A percentile compares a stretch with the other conserved stretches of the same genome.
Evolutionary conservation across 202 grass and related monocot species (phyloP).

Genomic region (Zoysia matrella): DNA sequence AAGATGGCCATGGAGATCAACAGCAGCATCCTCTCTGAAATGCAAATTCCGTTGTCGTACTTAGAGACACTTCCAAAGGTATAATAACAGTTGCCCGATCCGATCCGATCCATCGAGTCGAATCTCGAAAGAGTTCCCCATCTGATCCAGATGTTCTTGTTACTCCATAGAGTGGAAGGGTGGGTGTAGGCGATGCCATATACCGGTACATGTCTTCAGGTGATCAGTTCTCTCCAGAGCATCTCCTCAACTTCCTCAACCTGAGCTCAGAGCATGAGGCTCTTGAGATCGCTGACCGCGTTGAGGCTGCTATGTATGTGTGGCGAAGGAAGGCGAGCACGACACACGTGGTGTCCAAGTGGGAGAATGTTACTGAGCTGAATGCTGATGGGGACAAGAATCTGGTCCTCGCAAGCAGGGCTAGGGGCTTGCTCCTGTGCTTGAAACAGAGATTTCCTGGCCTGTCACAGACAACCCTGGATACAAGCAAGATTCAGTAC

Average conservation of each 20-base stretch:
- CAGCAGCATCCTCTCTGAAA: conserved; percentile 73
- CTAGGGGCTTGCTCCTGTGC: conserved; percentile 69
- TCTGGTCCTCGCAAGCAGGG: conserved; percentile 69
- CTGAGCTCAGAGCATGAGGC: conserved; percentile 85
- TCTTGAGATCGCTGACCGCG: conserved; percentile 79
- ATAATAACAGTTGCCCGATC: conserved; percentile 1
- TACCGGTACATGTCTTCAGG: conserved; percentile 80
- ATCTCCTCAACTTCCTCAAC: conserved; percentile 77
- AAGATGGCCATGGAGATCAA: conserved; percentile 98
- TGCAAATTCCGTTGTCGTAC: conserved; percentile 82
- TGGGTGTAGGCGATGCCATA: conserved; percentile 72
- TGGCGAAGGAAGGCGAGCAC: conserved; percentile 78
- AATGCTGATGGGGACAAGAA: conserved; percentile 81
- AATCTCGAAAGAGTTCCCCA: neutral
- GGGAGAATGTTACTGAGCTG: conserved; percentile 73
- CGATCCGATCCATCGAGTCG: conserved; percentile 12
- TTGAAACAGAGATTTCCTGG: conserved; percentile 92
- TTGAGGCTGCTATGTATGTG: conserved; percentile 82
- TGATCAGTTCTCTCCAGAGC: conserved; percentile 85
- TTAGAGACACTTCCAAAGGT: conserved; percentile 88
- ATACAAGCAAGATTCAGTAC: conserved; percentile 94
- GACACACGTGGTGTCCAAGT: conserved; percentile 65
- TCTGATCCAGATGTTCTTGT: conserved; percentile 29
- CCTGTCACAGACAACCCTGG: conserved; percentile 83
- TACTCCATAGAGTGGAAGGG: conserved; percentile 66